Conservation (phyloP, 169 alveolate species). For the Cryptosporidium tyzzeri region DNA sequence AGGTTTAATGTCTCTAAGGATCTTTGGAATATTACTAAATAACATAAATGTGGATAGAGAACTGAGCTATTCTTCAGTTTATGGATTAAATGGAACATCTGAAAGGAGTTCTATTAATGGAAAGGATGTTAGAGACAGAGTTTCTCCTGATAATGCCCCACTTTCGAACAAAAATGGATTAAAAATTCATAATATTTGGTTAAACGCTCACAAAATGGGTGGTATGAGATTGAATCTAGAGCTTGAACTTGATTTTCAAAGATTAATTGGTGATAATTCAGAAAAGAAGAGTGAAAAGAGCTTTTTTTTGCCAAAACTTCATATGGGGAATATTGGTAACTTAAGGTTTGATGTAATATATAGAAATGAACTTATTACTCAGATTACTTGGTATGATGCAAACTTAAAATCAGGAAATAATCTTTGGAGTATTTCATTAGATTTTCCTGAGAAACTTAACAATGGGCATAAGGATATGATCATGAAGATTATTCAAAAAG, state of each 20-base stretch:
- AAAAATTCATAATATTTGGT: slow-evolving; percentile 40
- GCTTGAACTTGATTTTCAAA: slow-evolving; percentile 20
- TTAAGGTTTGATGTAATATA: slow-evolving; percentile 17
- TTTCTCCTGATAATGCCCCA: neutral
- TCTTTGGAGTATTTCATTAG: slow-evolving; percentile 22
- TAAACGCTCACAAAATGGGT: neutral
- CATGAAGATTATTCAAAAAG: neutral
- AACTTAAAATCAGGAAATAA: slow-evolving; percentile 48
- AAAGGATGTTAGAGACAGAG: neutral
- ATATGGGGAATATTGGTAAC: slow-evolving; percentile 68
- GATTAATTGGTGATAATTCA: neutral
- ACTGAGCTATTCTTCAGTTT: neutral
- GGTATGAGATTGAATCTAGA: slow-evolving; percentile 25
- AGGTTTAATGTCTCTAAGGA: slow-evolving; percentile 59
- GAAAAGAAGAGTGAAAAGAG: neutral
- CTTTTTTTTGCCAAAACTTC: slow-evolving; percentile 10
- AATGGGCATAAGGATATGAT: slow-evolving; percentile 1
- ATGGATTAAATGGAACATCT: neutral
- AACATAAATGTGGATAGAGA: slow-evolving; percentile 29
- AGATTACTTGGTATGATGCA: slow-evolving; percentile 48
- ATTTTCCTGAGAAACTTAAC: slow-evolving; percentile 30
- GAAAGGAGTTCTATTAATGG: neutral
- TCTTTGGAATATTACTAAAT: slow-evolving; percentile 26
- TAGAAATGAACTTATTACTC: neutral
- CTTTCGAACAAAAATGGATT: neutral